Base-by-base conservation (phyloP, 2,329 filamentous ascomycete species). In the Epichloe hybrida region DNA sequence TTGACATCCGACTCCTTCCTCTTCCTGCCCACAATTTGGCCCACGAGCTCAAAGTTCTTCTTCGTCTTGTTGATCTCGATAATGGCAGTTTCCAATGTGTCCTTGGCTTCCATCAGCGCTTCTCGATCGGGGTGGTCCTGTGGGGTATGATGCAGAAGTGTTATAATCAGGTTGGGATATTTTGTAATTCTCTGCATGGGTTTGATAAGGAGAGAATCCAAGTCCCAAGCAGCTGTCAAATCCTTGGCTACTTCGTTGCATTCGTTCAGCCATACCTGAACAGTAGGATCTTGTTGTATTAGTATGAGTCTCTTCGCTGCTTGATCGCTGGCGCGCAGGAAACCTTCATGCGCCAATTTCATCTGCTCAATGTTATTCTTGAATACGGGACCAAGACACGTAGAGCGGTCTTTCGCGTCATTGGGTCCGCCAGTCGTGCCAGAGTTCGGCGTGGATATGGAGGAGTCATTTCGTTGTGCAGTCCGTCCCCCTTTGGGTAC, bases 171-270 rank as follows among this genome's bases (percentile, higher is more conserved):
- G 44, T 95, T 82, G 3, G 89, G 89, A 62, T 97, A 98, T 62
- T 96, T 96, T 36, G 91, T 83, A 55, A 97, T 84, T 46, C 93
- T 81, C 68, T 98, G 93, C 65, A 95, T 90, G 2, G 93, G 93
- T 67, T 98, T 98, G 62, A 98, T 91, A 20, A 98, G 77, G n/a
- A 98, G 74, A 0, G 93, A 95, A 65, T 96, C 90, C 54, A 98
- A 69, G 65, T 95, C 87, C 93, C 93, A 98, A 0, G 93, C 91
- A 27, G 83, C 81, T 0, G 93, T 98, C 55, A 98, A 76, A 63
- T 96, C 93, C 58, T 88, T 86, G 12, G 91, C 90, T 61, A 91
- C 90, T 58, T 88, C 83, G 61, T 93, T 89, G 67, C 93, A 98
- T 66, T 96, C 91, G 52, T 84, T 84, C 46, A 97, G 74, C 93